These are phyloP conservation scores for Alternaria hordeiaustralica DNA, from an alignment of 2,329 filamentous ascomycete genomes.

Conservation along the genomic window DNA sequence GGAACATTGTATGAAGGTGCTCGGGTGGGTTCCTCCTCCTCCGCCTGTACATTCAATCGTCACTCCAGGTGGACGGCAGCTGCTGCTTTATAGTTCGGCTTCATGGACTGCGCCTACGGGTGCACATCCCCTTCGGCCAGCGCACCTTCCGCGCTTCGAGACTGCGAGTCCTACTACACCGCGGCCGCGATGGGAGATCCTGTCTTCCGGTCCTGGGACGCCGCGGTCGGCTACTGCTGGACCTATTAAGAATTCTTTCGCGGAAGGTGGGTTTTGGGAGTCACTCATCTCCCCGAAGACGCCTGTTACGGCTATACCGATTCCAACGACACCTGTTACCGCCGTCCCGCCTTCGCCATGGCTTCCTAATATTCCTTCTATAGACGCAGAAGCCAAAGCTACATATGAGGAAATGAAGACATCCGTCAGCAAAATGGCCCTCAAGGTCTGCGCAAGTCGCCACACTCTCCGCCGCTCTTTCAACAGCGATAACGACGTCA, in stretches of 20 bases:
- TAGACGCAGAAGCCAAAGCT: neutral
- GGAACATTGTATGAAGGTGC: conserved; percentile 11
- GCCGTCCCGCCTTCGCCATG: neutral
- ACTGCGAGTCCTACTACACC: conserved; percentile 4
- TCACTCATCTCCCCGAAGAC: conserved; percentile 11
- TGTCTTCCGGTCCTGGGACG: conserved; percentile 13
- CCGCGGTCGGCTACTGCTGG: conserved; percentile 17
- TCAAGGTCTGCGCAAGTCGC: conserved; percentile 13
- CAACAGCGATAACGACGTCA: neutral
- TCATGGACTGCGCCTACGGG: conserved; percentile 8
- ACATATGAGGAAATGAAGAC: conserved; percentile 7
- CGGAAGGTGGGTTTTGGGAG: conserved; percentile 23
- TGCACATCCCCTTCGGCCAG: conserved; percentile 1
- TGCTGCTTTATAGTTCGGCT: neutral
- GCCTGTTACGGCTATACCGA: neutral
- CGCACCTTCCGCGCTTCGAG: conserved; percentile 3
- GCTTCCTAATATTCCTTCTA: neutral
- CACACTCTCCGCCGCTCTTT: neutral
- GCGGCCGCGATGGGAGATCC: conserved; percentile 24
- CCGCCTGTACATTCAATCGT: neutral
- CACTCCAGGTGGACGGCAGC: neutral
- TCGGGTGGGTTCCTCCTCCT: neutral
- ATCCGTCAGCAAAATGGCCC: conserved; percentile 5
- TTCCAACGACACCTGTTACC: neutral
- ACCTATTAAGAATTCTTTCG: conserved; percentile 25